Evolutionary conservation across 768 basidiomycete species (phyloP).

Genomic region (Lactarius deliciosus): DNA sequence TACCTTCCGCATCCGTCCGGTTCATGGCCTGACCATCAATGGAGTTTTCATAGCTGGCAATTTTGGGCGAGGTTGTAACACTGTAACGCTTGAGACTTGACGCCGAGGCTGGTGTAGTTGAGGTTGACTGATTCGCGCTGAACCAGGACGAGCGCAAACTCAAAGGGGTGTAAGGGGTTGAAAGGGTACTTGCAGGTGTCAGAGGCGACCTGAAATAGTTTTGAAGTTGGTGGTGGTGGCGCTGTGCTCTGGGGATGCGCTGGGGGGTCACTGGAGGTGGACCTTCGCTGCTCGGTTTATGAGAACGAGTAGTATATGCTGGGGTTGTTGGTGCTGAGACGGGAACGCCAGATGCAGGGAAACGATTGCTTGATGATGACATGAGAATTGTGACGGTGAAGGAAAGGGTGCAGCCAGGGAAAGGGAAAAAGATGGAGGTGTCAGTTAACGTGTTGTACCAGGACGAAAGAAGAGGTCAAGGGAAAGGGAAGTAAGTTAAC

Average conservation of each 20-base stretch:
- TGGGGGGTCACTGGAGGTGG: constrained; percentile 62
- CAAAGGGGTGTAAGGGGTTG: constrained; percentile 66
- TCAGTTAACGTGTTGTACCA: constrained; percentile 28
- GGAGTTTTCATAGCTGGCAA: constrained; percentile 36
- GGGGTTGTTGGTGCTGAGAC: constrained; percentile 49
- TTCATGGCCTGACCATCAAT: constrained; percentile 38
- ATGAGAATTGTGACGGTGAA: constrained; percentile 25
- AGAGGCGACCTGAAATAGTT: constrained; percentile 51
- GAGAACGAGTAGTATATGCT: constrained; percentile 39
- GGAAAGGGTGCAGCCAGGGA: constrained; percentile 20
- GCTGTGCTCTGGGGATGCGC: constrained; percentile 48
- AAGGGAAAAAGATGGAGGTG: constrained; percentile 22
- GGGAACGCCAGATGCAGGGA: constrained; percentile 32
- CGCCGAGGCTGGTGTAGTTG: constrained; percentile 61
- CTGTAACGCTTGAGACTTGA: constrained; percentile 44
- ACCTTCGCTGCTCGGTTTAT: constrained; percentile 35
- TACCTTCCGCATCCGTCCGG: constrained; percentile 60
- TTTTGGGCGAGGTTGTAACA: constrained; percentile 47
- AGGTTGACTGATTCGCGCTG: constrained; percentile 45
- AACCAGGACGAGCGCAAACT: constrained; percentile 63
- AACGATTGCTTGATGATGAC: constrained; percentile 27
- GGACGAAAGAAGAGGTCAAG: constrained; percentile 18
- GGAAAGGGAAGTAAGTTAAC: constrained; percentile 18
- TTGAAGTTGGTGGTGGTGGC: constrained; percentile 39
- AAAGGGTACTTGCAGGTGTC: constrained; percentile 52